Conservation (phyloP, 2,329 filamentous ascomycete genomes). For the Arthrinium phaeospermum region DNA sequence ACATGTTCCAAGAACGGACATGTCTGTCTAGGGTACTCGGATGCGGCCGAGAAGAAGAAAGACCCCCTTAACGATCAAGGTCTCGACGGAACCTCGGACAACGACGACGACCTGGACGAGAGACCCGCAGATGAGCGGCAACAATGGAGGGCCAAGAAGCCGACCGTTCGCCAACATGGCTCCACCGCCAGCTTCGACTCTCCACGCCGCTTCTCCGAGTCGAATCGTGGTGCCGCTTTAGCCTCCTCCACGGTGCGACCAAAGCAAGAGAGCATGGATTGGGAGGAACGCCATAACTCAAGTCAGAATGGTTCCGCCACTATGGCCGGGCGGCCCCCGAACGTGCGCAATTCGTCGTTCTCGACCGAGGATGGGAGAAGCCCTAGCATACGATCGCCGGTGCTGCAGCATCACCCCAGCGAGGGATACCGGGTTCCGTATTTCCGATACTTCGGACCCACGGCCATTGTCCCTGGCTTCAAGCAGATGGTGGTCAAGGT, state of each 20-base stretch:
- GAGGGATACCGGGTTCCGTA: conserved; percentile 77
- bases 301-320: conserved; percentile 34
- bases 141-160: conserved; percentile 19
- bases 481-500: conserved; percentile 90
- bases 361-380: conserved; percentile 48
- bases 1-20: conserved; percentile 77
- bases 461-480: conserved; percentile 88
- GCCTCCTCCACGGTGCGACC: conserved; percentile 32
- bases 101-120: conserved; percentile 41
- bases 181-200: conserved; percentile 25
- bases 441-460: conserved; percentile 89
- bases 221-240: conserved; percentile 29
- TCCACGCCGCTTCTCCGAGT: conserved; percentile 32
- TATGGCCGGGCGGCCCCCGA: conserved; percentile 31
- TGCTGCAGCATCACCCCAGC: conserved; percentile 54
- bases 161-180: background rate
- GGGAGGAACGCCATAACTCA: conserved; percentile 34
- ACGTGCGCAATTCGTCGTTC: conserved; percentile 43
- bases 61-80: conserved; percentile 26
- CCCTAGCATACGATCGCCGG: conserved; percentile 49
- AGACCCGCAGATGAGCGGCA: conserved; percentile 29
- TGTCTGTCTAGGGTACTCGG: conserved; percentile 70
- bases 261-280: conserved; percentile 39
- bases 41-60: conserved; percentile 52
- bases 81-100: conserved; percentile 36